Evolutionary conservation across 805 yeast species (phyloP), one percentile per base, ranked within the genome.

Genomic region (Ogataea siamensis): DNA sequence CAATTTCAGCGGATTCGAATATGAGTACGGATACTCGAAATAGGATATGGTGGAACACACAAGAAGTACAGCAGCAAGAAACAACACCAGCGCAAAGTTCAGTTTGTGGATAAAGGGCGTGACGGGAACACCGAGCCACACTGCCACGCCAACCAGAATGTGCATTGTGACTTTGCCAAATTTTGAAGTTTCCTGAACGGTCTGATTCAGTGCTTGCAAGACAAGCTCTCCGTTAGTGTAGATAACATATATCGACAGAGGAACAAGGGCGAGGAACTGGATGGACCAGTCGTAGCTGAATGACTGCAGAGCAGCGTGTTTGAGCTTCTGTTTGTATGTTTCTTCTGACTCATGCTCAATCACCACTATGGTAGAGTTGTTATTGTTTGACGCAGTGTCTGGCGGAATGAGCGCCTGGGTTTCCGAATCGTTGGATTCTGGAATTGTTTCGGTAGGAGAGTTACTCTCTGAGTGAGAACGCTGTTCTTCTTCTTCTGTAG

Each of bases 261-360:
- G 96, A 10, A 83, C 86, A 12, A 82, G 56, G 1, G 80, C 45
- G 21, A 85, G 47, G 51, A 76, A 87, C 57, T 88, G 95, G 12
- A 86, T 47, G 11, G 81, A 70, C 96, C 96, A 88, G 51, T 83
- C 95, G 54, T 83, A 86, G 27, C 80, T 73, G 32, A 74, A 71
- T 4, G 78, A 73, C 34, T 64, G 67, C 25, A 60, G 39, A 7
- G 67, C 67, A 4, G 60, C 51, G 1, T 43, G 39, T 32, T 58
- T 57, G 31, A 60, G 40, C 9, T 51, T 51, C 11, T 51, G 54
- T 19, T 51, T 35, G 34, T 49, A 54, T 2, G 58, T 49, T 0
- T 46, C 56, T 27, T 50, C 56, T 2, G 55, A 38, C 33, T 50
- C 61, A 32, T 57, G 60, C 11, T 55, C 55, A 26, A 56, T 45